Conservation (phyloP, 2,329 filamentous ascomycete species). For the Chaetomium olivaceum region DNA sequence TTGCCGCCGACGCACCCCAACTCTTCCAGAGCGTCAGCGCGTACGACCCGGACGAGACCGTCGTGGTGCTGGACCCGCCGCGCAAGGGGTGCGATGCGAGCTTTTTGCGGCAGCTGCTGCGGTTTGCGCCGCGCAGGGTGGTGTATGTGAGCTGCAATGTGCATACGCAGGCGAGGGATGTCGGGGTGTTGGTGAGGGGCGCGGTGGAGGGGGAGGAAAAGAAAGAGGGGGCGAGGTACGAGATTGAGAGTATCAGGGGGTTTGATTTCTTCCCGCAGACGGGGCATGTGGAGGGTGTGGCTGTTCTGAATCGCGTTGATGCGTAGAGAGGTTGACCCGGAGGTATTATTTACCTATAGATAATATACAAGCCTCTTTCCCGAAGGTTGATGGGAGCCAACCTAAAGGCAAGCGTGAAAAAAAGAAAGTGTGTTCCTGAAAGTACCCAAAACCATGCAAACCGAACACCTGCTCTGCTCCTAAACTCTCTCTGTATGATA, state of each 20-base stretch:
- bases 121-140: conserved; percentile 74
- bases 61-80: conserved; percentile 95
- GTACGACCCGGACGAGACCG: conserved; percentile 77
- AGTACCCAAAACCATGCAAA: not conserved
- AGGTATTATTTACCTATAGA: not conserved
- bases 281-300: conserved; percentile 68
- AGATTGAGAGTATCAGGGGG: conserved; percentile 85
- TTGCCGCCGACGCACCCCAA: conserved; percentile 81
- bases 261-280: conserved; percentile 98
- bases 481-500: not conserved
- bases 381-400: not conserved
- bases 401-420: not conserved
- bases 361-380: not conserved
- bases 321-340: conserved; percentile 12
- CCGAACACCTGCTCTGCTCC: conserved; percentile 11
- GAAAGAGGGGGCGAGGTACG: conserved; percentile 58
- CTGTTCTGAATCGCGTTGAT: conserved; percentile 61
- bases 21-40: conserved; percentile 72
- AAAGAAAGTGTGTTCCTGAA: too few species aligned
- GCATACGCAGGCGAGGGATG: conserved; percentile 92
- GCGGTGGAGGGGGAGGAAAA: conserved; percentile 44
- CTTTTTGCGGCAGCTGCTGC: conserved; percentile 79
- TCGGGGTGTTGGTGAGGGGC: conserved; percentile 82
- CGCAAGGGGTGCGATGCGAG: conserved; percentile 88
- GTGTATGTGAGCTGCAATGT: conserved; percentile 98